These are phyloP conservation scores for Pseudogymnoascus sp. DNA, from an alignment of 2,329 filamentous ascomycete species.

Conservation along the genomic window DNA sequence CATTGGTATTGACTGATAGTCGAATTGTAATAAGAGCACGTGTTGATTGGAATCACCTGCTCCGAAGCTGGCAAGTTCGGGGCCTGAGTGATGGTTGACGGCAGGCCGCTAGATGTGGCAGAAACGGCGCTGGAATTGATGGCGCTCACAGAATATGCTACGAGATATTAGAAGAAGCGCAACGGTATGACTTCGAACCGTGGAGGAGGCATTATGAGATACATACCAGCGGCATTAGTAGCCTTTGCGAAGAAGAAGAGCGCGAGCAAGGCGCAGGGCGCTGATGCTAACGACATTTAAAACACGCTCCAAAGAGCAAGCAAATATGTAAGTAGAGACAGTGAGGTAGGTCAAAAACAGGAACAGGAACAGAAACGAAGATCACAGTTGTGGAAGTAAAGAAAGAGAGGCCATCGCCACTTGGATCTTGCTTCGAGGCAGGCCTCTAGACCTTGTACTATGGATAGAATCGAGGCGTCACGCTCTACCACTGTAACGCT, in stretches of 20 bases:
- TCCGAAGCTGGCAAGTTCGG: not conserved
- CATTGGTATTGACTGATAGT: not conserved
- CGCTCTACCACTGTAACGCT: not conserved
- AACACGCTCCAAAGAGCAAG: not conserved
- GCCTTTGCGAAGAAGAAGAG: not conserved
- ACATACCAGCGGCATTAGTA: not conserved
- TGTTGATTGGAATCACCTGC: not conserved
- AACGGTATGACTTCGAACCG: not conserved
- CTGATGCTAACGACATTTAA: not conserved
- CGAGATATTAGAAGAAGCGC: not conserved
- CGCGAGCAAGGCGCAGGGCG: not conserved
- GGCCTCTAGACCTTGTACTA: not conserved
- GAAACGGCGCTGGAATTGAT: not conserved
- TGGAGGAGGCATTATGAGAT: not conserved
- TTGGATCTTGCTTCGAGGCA: not conserved
- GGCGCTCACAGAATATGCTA: not conserved
- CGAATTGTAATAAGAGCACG: not conserved
- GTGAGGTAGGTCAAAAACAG: not conserved
- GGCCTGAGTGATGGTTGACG: not conserved
- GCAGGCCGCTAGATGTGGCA: not conserved
- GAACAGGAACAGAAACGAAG: not conserved
- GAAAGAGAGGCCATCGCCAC: not conserved
- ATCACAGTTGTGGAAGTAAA: not conserved
- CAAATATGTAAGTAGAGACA: not conserved
- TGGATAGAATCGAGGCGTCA: not conserved